These are phyloP conservation scores for Stephanodiscus triporus DNA, from an alignment of 108 stramenopile genomes.

Conservation along the genomic window DNA sequence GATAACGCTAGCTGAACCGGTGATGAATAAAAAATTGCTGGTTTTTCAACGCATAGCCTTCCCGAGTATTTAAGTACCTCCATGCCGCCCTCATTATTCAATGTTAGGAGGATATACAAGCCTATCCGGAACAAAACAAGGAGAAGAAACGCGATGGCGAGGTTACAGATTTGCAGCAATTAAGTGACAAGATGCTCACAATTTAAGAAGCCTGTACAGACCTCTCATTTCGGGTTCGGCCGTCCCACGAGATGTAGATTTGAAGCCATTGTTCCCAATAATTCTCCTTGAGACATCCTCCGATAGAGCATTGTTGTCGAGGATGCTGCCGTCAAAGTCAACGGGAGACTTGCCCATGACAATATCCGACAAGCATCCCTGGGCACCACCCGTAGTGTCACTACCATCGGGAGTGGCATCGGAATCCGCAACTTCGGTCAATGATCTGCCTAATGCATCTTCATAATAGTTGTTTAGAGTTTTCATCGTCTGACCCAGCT, in stretches of 20 bases:
- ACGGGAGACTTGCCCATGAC: conserved; percentile 67
- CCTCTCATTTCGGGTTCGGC: conserved; percentile 91
- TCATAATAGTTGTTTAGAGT: conserved; percentile 87
- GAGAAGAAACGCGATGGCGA: conserved; percentile 2
- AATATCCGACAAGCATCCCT: conserved; percentile 68
- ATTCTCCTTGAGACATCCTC: conserved; percentile 53
- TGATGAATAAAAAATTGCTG: conserved; percentile 73
- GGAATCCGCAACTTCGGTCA: conserved; percentile 60
- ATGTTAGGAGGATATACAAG: conserved; percentile 75
- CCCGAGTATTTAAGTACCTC: conserved; percentile 90
- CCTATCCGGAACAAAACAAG: neutral
- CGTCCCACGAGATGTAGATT: conserved; percentile 63
- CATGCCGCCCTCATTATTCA: conserved; percentile 92
- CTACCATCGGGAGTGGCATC: conserved; percentile 38
- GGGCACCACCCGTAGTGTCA: conserved; percentile 20
- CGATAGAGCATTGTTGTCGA: conserved; percentile 54
- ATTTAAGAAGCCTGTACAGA: conserved; percentile 40
- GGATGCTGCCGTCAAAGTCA: conserved; percentile 72
- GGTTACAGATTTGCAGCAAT: neutral
- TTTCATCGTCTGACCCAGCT: conserved; percentile 90
- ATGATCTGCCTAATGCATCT: conserved; percentile 72
- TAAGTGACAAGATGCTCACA: no score
- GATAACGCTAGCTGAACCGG: conserved; percentile 86
- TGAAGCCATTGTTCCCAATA: conserved; percentile 58
- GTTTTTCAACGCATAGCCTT: conserved; percentile 62